Evolutionary conservation across 1,284 basidiomycete genomes (phyloP).

Genomic region (Ceratobasidium sp.): DNA sequence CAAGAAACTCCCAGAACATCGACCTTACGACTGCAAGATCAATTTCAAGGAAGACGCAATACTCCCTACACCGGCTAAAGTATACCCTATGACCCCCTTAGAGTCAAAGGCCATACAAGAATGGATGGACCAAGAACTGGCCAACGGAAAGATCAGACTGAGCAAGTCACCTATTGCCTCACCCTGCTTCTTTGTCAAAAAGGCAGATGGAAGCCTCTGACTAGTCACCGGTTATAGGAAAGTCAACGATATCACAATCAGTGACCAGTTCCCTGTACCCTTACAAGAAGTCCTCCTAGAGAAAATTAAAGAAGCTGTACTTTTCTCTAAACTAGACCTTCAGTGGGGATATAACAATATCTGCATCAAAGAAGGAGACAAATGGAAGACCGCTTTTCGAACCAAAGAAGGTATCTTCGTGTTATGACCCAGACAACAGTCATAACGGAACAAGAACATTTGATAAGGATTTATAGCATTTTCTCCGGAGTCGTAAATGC

Average conservation of each 20-base stretch:
- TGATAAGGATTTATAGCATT: no score
- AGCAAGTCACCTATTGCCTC: slow-evolving; percentile 7
- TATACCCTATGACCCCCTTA: not conserved
- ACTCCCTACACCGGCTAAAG: not conserved
- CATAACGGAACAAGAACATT: no score
- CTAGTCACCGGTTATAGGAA: slow-evolving; percentile 28
- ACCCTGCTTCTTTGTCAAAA: slow-evolving; percentile 26
- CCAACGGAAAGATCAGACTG: not conserved
- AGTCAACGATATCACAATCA: not conserved
- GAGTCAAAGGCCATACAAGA: not conserved
- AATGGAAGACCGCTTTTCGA: no score
- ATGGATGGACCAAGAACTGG: not conserved
- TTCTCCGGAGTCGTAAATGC: no score
- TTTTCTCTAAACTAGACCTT: slow-evolving; percentile 37
- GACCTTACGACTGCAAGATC: no score
- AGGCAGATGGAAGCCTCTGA: not conserved
- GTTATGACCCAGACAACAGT: no score
- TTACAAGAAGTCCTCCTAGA: slow-evolving; percentile 5
- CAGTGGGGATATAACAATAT: slow-evolving; percentile 23
- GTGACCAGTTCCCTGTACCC: slow-evolving; percentile 16
- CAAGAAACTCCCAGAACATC: no score
- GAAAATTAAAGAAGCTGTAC: not conserved
- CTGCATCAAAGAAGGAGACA: no score
- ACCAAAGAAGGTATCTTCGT: no score
- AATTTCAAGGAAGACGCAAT: no score